Base-by-base conservation (phyloP, 2,329 filamentous ascomycete species). In the Pleoardoris graminearum region DNA sequence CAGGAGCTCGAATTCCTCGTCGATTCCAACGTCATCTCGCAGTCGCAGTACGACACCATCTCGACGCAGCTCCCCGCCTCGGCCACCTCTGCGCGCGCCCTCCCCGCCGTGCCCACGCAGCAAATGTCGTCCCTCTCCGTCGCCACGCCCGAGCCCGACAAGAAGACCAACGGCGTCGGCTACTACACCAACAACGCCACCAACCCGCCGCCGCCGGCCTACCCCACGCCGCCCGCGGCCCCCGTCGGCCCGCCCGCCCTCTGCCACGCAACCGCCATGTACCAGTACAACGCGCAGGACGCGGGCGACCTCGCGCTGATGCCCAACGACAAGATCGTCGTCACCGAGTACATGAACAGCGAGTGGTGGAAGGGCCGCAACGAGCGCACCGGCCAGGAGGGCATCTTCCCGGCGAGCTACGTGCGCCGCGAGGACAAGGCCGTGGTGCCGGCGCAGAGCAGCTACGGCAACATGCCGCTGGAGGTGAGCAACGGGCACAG, bases 351-450 rank as follows among this genome's bases (percentile, higher is more conserved):
- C 79, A 94, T 96, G 88, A 97, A 97, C 76, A 85, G 87, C 57
- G 92, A 97, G 75, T 97, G 93, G 93, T 97, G 91, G 91, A 87
- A 91, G 80, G 93, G 93, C 62, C 85, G 84, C 63, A 96, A 96
- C 75, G 80, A 87, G 67, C 85, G 91, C 48, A 96, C 91, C 7
- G 88, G 88, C 50, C 78, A 84, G 61, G 90, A 96, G 76, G 93
- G 93, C 65, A 96, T 97, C 72, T 97, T 97, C 82, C 93, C 93
- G n/a, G 85, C 88, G 63, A 91, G 84, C 72, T 97, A 97, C 71
- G 92, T 96, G 44, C 81, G 79, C 46, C 76, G 89, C 46, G 86
- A 92, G 63, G 81, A 88, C 61, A 85, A 88, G 72, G 70, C 69
- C 59, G 63, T 75, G 57, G 75, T 72, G 55, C 65, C 79, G 45